phyloP scores from a whole-genome alignment of 2,329 filamentous ascomycete species.

The Seiridium unicorne region DNA sequence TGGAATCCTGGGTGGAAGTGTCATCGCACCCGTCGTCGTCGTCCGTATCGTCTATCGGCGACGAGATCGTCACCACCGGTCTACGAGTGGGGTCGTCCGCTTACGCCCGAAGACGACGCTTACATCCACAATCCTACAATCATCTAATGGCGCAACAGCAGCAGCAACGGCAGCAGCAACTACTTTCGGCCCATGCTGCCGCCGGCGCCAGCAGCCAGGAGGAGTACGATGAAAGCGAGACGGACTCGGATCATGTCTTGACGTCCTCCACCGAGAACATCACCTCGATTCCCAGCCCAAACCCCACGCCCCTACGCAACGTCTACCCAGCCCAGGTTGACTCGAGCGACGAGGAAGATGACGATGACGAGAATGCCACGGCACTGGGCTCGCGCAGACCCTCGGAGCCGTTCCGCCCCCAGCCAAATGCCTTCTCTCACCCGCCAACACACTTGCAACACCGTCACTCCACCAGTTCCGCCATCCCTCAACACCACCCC shows the following conservation, averaged over 20 bases:
- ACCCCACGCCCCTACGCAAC: conserved; percentile 32
- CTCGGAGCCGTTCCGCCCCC: conserved; percentile 71
- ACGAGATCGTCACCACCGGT: conserved; percentile 90
- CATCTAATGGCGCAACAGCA: conserved; percentile 27
- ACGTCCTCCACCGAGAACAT: conserved; percentile 59
- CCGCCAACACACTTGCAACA: conserved; percentile 58
- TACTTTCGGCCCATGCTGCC: conserved; percentile 31
- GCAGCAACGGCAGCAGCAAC: conserved; percentile 23
- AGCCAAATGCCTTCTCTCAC: conserved; percentile 90
- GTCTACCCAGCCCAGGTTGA: conserved; percentile 37
- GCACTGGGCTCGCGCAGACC: conserved; percentile 62
- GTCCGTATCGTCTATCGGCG: conserved; percentile 79
- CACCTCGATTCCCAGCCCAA: conserved; percentile 24
- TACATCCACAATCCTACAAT: conserved; percentile 29
- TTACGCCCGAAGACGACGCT: conserved; percentile 55
- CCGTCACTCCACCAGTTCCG: conserved; percentile 48
- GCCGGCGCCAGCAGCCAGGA: conserved; percentile 75
- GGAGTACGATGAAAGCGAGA: conserved; percentile 92
- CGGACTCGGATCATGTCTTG: conserved; percentile 72
- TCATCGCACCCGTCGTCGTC: conserved; percentile 91
- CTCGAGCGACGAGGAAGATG: conserved; percentile 47
- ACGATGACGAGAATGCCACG: conserved; percentile 78
- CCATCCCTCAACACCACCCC: conserved; percentile 46
- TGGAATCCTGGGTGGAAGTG: conserved; percentile 97
- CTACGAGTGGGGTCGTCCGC: conserved; percentile 67